Base-by-base conservation (phyloP, 495 filamentous ascomycete genomes). In the Sphaerosporella brunnea region DNA sequence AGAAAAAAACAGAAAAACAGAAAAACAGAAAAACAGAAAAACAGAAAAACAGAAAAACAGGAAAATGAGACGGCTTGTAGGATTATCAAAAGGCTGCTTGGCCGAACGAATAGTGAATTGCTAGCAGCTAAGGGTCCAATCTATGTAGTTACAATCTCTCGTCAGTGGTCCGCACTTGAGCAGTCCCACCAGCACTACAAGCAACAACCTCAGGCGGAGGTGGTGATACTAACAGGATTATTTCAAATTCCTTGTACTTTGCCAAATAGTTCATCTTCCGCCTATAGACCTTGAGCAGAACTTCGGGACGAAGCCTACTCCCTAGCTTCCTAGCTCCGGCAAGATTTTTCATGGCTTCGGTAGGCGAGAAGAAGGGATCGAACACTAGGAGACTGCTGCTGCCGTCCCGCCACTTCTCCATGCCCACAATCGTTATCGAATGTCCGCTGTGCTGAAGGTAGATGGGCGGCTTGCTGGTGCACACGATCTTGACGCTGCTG, bases 381-480 rank as follows among this genome's bases (percentile, higher is more conserved):
- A 93, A 93, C 16, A 94, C 80, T 2, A 97, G 64, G 7, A 97
- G 63, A 52, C 82, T 80, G 41, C 72, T 69, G 24, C 64, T 63
- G 24, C 84, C 85, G 49, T 79, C 71, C 25, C 61, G 67, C 7
- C 69, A 71, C 21, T 70, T 69, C 58, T 95, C 87, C 30, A 93
- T 70, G 0, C 90, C 90, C 45, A 97, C 69, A 35, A 96, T 86
- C 1, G 87, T 95, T 66, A 94, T 70, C 3, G 86, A 94, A 57
- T 97, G 90, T 4, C 87, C 87, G 76, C 50, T 48, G 30, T 92
- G 82, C 62, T 97, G 90, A 53, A 95, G 81, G 60, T 95, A 95
- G 37, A 96, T 75, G 1, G 90, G 86, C 18, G 90, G 77, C 2
- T 84, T 62, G 19, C 68, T 63, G 7, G 90, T 95, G 36, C 64